phyloP scores from a whole-genome alignment of 1,284 basidiomycete species.

The Lentinus polychrous region DNA sequence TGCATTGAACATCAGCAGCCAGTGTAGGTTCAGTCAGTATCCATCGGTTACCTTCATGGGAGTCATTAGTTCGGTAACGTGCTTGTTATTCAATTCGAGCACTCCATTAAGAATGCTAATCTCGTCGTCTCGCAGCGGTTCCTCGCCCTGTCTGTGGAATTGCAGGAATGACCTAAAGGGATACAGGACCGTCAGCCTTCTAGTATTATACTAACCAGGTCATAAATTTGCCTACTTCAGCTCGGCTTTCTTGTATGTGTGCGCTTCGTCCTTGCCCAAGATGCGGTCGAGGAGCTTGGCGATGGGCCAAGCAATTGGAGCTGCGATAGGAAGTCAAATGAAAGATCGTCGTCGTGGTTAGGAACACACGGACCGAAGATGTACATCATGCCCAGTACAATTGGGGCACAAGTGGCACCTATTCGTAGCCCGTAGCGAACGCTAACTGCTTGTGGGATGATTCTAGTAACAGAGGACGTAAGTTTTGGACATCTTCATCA shows the following conservation, averaged over 20 bases:
- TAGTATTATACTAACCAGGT: neutral
- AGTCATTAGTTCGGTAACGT: slow-evolving; percentile 83
- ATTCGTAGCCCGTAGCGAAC: slow-evolving; percentile 88
- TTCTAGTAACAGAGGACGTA: slow-evolving; percentile 31
- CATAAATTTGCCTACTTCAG: slow-evolving; percentile 45
- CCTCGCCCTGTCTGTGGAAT: slow-evolving; percentile 81
- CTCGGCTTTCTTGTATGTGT: slow-evolving; percentile 89
- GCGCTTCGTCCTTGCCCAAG: slow-evolving; percentile 64
- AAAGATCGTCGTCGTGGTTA: too few species aligned
- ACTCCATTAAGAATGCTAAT: slow-evolving; percentile 87
- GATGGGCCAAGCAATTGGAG: slow-evolving; percentile 84
- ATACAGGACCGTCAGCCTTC: neutral
- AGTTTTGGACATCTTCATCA: neutral
- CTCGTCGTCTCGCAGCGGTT: slow-evolving; percentile 85
- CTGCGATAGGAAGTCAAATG: slow-evolving; percentile 25
- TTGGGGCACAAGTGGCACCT: slow-evolving; percentile 80
- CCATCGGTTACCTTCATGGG: slow-evolving; percentile 58
- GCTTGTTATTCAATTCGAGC: slow-evolving; percentile 79
- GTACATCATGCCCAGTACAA: slow-evolving; percentile 79
- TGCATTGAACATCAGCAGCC: neutral
- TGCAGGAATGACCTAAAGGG: slow-evolving; percentile 70
- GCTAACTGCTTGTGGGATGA: slow-evolving; percentile 85
- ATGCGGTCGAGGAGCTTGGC: slow-evolving; percentile 80
- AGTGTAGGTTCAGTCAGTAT: neutral
- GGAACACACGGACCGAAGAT: slow-evolving; percentile 46